A percentile compares a stretch with the other conserved stretches of the same genome.
phyloP scores from a whole-genome alignment of 306 rosid species.

The Oxytropis ochrocephala region DNA sequence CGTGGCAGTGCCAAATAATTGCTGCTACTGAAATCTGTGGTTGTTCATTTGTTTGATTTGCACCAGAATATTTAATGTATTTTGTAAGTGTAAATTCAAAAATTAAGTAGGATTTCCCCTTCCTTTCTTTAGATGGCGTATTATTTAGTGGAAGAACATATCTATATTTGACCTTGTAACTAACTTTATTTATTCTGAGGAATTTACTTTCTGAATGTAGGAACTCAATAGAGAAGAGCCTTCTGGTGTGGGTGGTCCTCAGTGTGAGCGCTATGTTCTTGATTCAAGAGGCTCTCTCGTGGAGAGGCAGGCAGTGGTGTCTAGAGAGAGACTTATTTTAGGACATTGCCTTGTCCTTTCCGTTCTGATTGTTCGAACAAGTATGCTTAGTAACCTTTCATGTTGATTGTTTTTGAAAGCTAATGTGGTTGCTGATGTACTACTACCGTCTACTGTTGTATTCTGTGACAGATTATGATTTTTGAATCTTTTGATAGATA shows the following conservation, averaged over 20 bases:
- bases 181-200: neutral
- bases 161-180: conserved; percentile 1
- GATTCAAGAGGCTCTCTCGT: conserved; percentile 98
- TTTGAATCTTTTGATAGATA: conserved; percentile 8
- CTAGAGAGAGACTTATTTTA: conserved; percentile 82
- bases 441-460: neutral
- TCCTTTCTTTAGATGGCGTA: neutral
- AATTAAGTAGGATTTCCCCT: neutral
- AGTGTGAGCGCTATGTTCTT: conserved; percentile 69
- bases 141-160: neutral
- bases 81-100: neutral
- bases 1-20: neutral
- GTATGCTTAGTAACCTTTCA: conserved; percentile 38
- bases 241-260: conserved; percentile 91
- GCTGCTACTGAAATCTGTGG: neutral
- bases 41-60: neutral
- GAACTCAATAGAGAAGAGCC: conserved; percentile 96
- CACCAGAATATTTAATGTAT: neutral
- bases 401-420: conserved; percentile 5
- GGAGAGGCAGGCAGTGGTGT: conserved; percentile 83
- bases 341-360: conserved; percentile 95
- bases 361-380: conserved; percentile 63
- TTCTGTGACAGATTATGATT: conserved; percentile 2
- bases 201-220: conserved; percentile 34
- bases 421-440: conserved; percentile 15